These are phyloP conservation scores for Fusarium brachygibbosum DNA, from an alignment of 2,329 filamentous ascomycete species.

Conservation along the genomic window DNA sequence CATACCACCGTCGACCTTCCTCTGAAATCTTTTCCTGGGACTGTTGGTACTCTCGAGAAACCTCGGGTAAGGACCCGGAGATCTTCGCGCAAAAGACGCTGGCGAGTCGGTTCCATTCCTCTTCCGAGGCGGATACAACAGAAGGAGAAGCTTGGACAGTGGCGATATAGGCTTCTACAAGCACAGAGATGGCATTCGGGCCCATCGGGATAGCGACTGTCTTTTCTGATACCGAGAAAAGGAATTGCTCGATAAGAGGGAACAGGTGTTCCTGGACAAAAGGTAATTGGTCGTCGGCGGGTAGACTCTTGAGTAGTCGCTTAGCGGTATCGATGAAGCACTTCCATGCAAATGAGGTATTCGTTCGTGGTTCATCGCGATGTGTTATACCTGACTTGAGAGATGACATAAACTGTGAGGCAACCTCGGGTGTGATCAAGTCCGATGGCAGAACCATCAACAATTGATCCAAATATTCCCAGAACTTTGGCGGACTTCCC, in stretches of 20 bases:
- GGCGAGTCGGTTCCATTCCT: conserved; percentile 74
- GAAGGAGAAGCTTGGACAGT: conserved; percentile 58
- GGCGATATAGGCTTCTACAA: conserved; percentile 64
- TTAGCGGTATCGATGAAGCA: conserved; percentile 77
- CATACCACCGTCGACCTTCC: conserved; percentile 77
- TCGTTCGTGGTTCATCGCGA: conserved; percentile 79
- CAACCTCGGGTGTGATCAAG: conserved; percentile 61
- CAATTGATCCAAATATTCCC: conserved; percentile 75
- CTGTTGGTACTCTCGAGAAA: conserved; percentile 79
- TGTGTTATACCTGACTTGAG: conserved; percentile 78
- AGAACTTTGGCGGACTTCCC: conserved; percentile 78
- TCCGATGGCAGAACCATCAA: conserved; percentile 70
- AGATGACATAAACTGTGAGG: conserved; percentile 73
- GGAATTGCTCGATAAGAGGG: conserved; percentile 67
- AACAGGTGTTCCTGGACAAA: conserved; percentile 66
- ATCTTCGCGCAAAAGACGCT: conserved; percentile 74
- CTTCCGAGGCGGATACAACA: conserved; percentile 63
- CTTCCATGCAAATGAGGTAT: conserved; percentile 78
- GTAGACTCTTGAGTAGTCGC: conserved; percentile 63
- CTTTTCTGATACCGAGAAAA: conserved; percentile 61
- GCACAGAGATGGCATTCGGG: conserved; percentile 54
- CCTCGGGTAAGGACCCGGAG: conserved; percentile 81
- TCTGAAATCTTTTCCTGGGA: conserved; percentile 79
- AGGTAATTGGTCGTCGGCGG: conserved; percentile 60
- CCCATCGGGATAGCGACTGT: conserved; percentile 52